phyloP scores from a whole-genome alignment of 768 basidiomycete genomes.

The Pleurotus giganteus region DNA sequence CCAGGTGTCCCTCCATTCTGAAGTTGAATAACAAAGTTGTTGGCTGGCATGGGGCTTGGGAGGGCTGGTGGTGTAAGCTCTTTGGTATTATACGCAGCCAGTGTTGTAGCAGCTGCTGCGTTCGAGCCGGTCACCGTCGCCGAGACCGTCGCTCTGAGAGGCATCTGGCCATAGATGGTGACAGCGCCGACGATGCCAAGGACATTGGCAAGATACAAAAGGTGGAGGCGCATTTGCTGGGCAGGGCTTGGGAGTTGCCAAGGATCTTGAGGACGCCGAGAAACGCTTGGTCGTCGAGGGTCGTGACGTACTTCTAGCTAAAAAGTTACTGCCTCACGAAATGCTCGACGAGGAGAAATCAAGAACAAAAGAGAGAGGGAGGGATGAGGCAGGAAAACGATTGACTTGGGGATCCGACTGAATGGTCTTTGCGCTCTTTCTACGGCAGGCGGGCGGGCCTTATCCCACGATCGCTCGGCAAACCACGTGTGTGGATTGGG shows the following conservation, averaged over 20 bases:
- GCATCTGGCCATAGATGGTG: slow-evolving; percentile 36
- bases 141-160: slow-evolving; percentile 18
- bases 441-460: no score
- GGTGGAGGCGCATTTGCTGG: slow-evolving; percentile 1
- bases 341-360: background rate
- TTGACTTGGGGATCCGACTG: no score
- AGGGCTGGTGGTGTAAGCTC: slow-evolving; percentile 48
- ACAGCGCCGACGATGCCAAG: slow-evolving; percentile 17
- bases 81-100: slow-evolving; percentile 54
- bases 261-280: slow-evolving; percentile 9
- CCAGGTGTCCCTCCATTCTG: slow-evolving; percentile 29
- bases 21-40: slow-evolving; percentile 45
- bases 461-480: no score
- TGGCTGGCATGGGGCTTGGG: slow-evolving; percentile 41
- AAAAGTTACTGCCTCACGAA: background rate
- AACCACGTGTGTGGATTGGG: no score
- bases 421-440: no score
- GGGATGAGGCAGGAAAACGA: no score
- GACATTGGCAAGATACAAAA: slow-evolving; percentile 9
- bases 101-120: slow-evolving; percentile 43
- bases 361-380: no score
- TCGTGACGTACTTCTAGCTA: slow-evolving; percentile 7
- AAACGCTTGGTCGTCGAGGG: slow-evolving; percentile 8
- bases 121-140: slow-evolving; percentile 24
- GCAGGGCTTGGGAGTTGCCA: background rate